These are phyloP conservation scores for Boletus subparvulus DNA, from an alignment of 768 basidiomycete species.

Conservation along the genomic window DNA sequence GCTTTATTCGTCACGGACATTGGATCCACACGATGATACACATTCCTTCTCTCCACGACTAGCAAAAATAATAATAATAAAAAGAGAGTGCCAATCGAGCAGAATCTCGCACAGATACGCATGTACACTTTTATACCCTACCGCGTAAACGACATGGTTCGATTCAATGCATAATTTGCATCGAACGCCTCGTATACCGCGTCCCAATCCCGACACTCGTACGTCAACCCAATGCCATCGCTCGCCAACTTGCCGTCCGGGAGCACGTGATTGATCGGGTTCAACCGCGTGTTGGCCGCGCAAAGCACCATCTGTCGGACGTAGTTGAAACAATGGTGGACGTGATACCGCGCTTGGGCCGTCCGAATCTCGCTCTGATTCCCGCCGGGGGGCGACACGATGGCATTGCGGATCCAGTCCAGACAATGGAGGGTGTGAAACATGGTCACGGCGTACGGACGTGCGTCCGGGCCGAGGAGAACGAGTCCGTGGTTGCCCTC, in stretches of 20 bases:
- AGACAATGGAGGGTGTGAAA: conserved; percentile 44
- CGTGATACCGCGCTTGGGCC: conserved; percentile 8
- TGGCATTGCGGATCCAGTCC: conserved; percentile 34
- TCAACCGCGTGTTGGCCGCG: conserved; percentile 33
- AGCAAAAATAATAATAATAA: neutral
- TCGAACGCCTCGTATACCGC: conserved; percentile 23
- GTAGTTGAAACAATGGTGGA: conserved; percentile 42
- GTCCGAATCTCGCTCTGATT: neutral
- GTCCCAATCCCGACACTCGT: conserved; percentile 24
- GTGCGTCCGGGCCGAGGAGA: conserved; percentile 12
- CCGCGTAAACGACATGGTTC: conserved; percentile 10
- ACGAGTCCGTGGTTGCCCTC: conserved; percentile 19
- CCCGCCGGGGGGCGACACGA: conserved; percentile 1
- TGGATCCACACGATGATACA: neutral
- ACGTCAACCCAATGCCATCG: conserved; percentile 24
- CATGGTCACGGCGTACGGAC: conserved; percentile 37
- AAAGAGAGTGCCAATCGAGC: neutral
- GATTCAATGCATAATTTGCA: conserved; percentile 20
- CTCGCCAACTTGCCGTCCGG: conserved; percentile 10
- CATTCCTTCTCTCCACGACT: neutral
- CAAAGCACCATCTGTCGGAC: conserved; percentile 40
- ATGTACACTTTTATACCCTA: neutral
- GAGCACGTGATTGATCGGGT: conserved; percentile 19
- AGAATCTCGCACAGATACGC: neutral
- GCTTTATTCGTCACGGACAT: too few species aligned